Base-by-base conservation (phyloP, 139 green algal species). In the Zygnema cylindricum region DNA sequence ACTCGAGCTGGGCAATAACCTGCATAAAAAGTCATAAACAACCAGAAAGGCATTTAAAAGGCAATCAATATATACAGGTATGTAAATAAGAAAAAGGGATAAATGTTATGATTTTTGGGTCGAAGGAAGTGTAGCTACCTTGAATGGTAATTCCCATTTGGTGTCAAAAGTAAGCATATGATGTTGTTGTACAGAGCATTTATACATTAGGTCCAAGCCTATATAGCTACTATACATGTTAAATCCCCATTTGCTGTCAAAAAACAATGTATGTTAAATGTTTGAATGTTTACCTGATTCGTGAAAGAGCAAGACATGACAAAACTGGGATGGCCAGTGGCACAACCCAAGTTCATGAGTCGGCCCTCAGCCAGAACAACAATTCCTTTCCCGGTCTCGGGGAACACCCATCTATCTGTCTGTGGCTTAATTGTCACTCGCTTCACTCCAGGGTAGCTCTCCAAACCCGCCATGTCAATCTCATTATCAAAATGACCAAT, bases 291-390 rank as follows among this genome's bases (percentile, higher is more conserved):
- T n/a, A 86, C 81, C 79, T 91, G 88, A 96, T 99, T 99, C 90
- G 98, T 99, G 96, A 99, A 99, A 41, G 97, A 99, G 96, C 98
- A 99, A 32, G 95, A 98, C 98, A 99, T 99, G 76, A 99, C 98
- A 90, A 99, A 99, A 35, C 94, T 97, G 82, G 98, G 98, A 94
- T 99, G 98, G 88, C 98, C 98, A 43, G 98, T 99, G 92, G 98
- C 98, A 92, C 98, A 99, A 87, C 98, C 98, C 94, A 99, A 93
- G 97, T 99, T 99, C 83, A 99, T 95, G 88, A 99, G 95, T 92
- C 98, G 96, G 91, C 98, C 98, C 95, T 99, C 97, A 55, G 98
- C 98, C 92, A 99, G 95, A 36, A 99, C 88, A 89, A 99, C 93
- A 49, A 99, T 95, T 83, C 96, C 98, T 86, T 98, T 96, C 89